Evolutionary conservation across 805 yeast species (phyloP), one percentile per base, ranked within the genome.

Genomic region (Metschnikowia cubensis): DNA sequence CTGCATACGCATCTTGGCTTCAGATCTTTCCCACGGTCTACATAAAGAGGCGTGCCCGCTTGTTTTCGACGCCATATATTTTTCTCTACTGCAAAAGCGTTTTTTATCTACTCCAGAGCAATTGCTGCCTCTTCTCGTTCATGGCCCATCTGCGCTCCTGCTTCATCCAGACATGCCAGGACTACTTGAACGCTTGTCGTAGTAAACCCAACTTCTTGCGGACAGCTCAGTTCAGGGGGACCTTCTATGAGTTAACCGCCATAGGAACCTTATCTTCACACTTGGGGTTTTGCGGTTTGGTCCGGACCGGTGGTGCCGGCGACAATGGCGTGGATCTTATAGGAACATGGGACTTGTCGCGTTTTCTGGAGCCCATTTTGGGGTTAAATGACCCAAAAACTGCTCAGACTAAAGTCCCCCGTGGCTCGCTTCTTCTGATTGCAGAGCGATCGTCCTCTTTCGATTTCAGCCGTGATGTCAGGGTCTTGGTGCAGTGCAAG

Each of bases 301-400:
- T 67, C 1, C 74, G 79, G 38, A 73, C 70, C 36, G 87, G 87
- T 1, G 84, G 85, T 1, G 68, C 81, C 1, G 73, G 74, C 45
- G 87, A 82, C 55, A 70, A 75, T 47, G 87, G 87, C 0, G 66
- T 82, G 3, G 87, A 82, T 58, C 59, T 82, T 4, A 59, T 76
- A 18, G 85, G 84, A 0, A 67, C 67, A 38, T 81, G 85, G 85
- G 64, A 76, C 48, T 61, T 75, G 42, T 8, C 45, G 6, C 29
- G 35, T 11, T 53, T 45, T 20, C 25, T 29, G 18, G 31, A 17
- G 14, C 29, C 29, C 29, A 25, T 25, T 25, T 25, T 25, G 29
- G 29, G 11, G 11, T 25, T 25, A 11, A 25, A 25, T 25, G 29
- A 7, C 8, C 29, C 8, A 8, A 8, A 8, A 25, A 18, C 38